These are phyloP conservation scores for Ramalina intermedia DNA, from an alignment of 495 filamentous ascomycete species.

Conservation along the genomic window DNA sequence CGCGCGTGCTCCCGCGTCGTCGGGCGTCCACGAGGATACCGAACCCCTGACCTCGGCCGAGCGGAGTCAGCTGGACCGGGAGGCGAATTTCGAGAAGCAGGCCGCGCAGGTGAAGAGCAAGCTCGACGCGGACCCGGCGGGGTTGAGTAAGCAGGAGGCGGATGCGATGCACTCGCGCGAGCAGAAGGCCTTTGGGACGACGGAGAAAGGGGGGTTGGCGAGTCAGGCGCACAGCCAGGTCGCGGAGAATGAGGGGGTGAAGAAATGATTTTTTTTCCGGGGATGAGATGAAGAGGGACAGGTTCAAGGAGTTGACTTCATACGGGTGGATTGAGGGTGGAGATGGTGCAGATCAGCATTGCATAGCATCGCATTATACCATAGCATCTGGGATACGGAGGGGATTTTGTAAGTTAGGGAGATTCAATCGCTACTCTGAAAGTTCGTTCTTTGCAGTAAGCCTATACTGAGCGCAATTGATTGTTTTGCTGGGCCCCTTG, in stretches of 20 bases:
- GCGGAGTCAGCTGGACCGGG: slow-evolving; percentile 19
- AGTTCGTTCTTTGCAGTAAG: too few species aligned
- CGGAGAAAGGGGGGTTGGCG: slow-evolving; percentile 19
- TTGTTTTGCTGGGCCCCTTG: too few species aligned
- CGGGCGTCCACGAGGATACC: neutral
- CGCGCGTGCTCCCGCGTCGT: neutral
- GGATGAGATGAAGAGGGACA: too few species aligned
- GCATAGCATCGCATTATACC: too few species aligned
- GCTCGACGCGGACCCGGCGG: slow-evolving; percentile 15
- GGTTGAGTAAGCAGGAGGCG: slow-evolving; percentile 20
- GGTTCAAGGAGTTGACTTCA: too few species aligned
- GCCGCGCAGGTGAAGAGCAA: slow-evolving; percentile 15
- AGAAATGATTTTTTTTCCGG: neutral
- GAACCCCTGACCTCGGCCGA: neutral
- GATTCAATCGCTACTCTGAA: too few species aligned
- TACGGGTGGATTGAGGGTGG: too few species aligned
- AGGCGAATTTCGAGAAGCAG: slow-evolving; percentile 16
- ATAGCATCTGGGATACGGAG: too few species aligned
- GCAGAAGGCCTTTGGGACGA: slow-evolving; percentile 18
- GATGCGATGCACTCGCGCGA: slow-evolving; percentile 19
- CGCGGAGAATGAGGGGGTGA: slow-evolving; percentile 9
- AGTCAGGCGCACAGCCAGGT: slow-evolving; percentile 8
- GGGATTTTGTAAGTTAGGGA: too few species aligned
- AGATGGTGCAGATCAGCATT: too few species aligned
- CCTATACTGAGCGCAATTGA: too few species aligned